These are phyloP conservation scores for Penicillium robsamsonii DNA, from an alignment of 495 filamentous ascomycete genomes.

Conservation along the genomic window DNA sequence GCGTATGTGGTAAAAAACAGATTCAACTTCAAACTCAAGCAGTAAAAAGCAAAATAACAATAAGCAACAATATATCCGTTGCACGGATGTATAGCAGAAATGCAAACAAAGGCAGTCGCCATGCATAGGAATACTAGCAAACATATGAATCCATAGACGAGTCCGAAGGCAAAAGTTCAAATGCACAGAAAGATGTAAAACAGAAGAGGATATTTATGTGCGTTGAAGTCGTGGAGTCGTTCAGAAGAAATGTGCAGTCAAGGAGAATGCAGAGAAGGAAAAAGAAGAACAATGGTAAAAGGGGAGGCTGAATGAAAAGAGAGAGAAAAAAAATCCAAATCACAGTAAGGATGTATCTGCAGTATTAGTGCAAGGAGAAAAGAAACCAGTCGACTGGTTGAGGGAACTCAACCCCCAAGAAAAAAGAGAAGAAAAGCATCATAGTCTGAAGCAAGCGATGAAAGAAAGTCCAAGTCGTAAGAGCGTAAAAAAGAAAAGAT, in stretches of 20 bases:
- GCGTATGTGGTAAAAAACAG: too few species aligned
- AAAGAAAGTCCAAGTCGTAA: slow-evolving; percentile 16
- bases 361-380: slow-evolving; percentile 1
- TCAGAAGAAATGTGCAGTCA: slow-evolving; percentile 26
- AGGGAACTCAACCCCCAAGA: neutral
- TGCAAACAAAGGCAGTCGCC: slow-evolving; percentile 6
- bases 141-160: neutral
- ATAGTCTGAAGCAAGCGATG: neutral
- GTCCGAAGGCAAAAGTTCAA: neutral
- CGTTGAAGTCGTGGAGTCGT: slow-evolving; percentile 38
- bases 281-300: slow-evolving; percentile 5
- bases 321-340: neutral
- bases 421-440: neutral
- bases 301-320: neutral
- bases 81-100: neutral
- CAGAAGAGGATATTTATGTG: slow-evolving; percentile 28
- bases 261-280: slow-evolving; percentile 25
- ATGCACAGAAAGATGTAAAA: slow-evolving; percentile 5
- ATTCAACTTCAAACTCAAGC: neutral
- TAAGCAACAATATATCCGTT: slow-evolving; percentile 1
- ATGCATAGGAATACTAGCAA: slow-evolving; percentile 5
- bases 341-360: slow-evolving; percentile 10
- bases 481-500: slow-evolving; percentile 12
- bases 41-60: neutral
- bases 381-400: slow-evolving; percentile 1